Conservation (phyloP, 768 basidiomycete genomes). For the Boletellus ananas region DNA sequence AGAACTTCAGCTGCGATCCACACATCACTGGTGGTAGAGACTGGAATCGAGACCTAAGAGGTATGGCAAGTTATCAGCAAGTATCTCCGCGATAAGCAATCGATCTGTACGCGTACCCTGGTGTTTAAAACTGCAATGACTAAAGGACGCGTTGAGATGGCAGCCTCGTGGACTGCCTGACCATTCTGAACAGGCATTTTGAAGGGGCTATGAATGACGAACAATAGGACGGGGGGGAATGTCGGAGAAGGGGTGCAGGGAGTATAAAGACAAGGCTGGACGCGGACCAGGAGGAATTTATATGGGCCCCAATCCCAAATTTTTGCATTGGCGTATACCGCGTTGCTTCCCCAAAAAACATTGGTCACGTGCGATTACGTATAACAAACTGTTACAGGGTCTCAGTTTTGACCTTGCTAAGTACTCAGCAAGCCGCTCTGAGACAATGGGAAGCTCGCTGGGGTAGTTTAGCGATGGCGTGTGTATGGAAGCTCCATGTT, state of each 20-base stretch:
- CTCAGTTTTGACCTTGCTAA: background rate
- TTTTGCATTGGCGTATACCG: slow-evolving; percentile 23
- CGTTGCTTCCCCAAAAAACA: slow-evolving; percentile 28
- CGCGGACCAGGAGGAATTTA: slow-evolving; percentile 13
- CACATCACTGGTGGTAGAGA: slow-evolving; percentile 73
- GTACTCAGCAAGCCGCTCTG: background rate
- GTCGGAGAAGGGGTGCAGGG: slow-evolving; percentile 3
- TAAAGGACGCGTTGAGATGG: slow-evolving; percentile 35
- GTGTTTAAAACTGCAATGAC: slow-evolving; percentile 29
- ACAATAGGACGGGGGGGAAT: background rate
- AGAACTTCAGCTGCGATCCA: slow-evolving; percentile 94
- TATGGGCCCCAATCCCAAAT: slow-evolving; percentile 32
- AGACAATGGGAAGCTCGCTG: background rate
- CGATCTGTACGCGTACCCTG: slow-evolving; percentile 32
- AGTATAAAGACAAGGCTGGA: slow-evolving; percentile 6
- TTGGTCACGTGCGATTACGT: slow-evolving; percentile 30
- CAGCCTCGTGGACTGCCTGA: slow-evolving; percentile 27
- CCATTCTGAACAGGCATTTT: slow-evolving; percentile 34
- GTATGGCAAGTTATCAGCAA: slow-evolving; percentile 2
- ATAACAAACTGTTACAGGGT: slow-evolving; percentile 5
- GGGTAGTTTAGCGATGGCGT: too few relatives aligned
- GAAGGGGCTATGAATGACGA: slow-evolving; percentile 4
- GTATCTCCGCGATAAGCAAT: slow-evolving; percentile 1
- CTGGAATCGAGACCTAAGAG: slow-evolving; percentile 76
- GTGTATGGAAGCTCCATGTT: background rate